Evolutionary conservation across 2,329 filamentous ascomycete genomes (phyloP).

Genomic region (Fusarium napiforme): DNA sequence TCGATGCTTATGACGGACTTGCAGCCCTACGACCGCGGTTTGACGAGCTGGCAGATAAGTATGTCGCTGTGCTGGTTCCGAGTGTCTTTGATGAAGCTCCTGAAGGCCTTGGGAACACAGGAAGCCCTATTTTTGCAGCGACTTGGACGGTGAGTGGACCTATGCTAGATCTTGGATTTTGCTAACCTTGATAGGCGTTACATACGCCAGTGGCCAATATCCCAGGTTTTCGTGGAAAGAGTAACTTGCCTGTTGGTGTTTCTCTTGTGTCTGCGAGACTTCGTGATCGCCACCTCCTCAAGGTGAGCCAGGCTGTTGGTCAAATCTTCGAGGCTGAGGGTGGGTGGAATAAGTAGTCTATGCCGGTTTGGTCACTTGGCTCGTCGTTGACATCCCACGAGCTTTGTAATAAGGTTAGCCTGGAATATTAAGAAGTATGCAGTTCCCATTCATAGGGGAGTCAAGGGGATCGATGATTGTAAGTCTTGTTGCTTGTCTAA

Average conservation of each 20-base stretch:
- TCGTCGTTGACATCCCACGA: neutral
- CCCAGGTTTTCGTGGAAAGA: constrained; percentile 67
- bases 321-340: constrained; percentile 47
- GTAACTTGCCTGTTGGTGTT: constrained; percentile 66
- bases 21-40: constrained; percentile 64
- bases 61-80: constrained; percentile 67
- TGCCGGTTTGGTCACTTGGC: too few relatives aligned
- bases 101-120: constrained; percentile 62
- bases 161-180: constrained; percentile 45
- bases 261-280: constrained; percentile 61
- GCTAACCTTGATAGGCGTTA: constrained; percentile 50
- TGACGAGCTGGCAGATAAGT: constrained; percentile 62
- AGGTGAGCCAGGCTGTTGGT: constrained; percentile 52
- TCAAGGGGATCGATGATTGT: neutral
- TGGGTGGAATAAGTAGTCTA: constrained; percentile 23
- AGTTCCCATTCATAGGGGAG: neutral
- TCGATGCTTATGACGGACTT: constrained; percentile 65
- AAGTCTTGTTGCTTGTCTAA: neutral
- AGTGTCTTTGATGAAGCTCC: constrained; percentile 71
- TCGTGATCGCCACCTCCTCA: constrained; percentile 57
- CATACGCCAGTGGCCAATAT: constrained; percentile 72
- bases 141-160: constrained; percentile 62
- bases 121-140: constrained; percentile 62
- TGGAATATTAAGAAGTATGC: accelerated
- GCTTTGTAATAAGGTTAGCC: accelerated